Base-by-base conservation (phyloP, 129 eudicot species). In the Daucus carota region DNA sequence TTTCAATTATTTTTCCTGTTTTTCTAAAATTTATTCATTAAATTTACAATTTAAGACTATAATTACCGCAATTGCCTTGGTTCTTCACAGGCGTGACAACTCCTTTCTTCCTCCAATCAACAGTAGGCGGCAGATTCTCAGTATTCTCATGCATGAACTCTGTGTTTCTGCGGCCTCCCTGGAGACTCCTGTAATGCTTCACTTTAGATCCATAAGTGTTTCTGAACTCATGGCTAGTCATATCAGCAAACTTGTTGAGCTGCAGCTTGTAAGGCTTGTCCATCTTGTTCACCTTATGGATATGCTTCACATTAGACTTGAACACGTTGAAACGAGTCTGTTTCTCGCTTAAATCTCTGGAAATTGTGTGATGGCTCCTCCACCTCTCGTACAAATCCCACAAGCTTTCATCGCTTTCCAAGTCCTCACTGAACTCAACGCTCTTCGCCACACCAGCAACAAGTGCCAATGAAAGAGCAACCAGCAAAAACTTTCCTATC, bases 71-170 rank as follows among this genome's bases (percentile, higher is more conserved):
- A 45, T 77, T 83, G 41, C 95, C 95, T 81, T 93, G 98, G 74
- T 93, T 78, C 90, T 93, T 93, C 81, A 93, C 82, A n/a, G 83
- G 84, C 31, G 70, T 63, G 70, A 63, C 96, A 8, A 90, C 98
- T 67, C 98, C 98, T 13, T 83, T 80, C 63, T 77, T 75, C 80
- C 98, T 82, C 98, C 98, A 93, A 73, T 93, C 95, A 62, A 93
- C 76, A 2, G 88, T 82, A 0, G 84, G 70, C 15, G 98, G 98
- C 70, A 88, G 78, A 81, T 85, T 31, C 18, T 54, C 74, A 42
- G 84, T 82, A 69, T 79, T 85, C 48, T 54, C 90, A 70, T 93
- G 89, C 92, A 81, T 85, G 82, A 90, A 93, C 5, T 79, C 83
- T 28, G 96, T 87, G 22, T 2, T 57, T 5, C 77, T 75, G 36